Base-by-base conservation (phyloP, 2,329 filamentous ascomycete species). In the Pseudocercospora fijiensis region DNA sequence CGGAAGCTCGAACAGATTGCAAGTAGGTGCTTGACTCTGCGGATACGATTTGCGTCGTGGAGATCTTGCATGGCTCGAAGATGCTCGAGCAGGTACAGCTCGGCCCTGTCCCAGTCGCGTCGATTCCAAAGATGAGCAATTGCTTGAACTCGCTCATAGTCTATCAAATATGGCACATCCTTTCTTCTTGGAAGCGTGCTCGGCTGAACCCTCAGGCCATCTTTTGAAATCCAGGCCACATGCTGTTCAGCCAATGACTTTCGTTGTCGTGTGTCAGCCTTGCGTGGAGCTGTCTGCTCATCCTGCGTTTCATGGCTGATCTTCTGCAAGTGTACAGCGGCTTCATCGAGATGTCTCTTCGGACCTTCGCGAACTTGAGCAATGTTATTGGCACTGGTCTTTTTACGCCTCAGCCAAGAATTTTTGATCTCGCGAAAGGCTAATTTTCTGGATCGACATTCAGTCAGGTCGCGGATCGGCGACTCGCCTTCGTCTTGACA, bases 1-100 rank as follows among this genome's bases (percentile, higher is more conserved):
- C 55, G 59, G 30, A 69, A 64, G 58, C 69, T 71, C 6, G 70
- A 63, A 49, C 66, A 68, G 18, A 72, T 67, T 2, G 65, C 70
- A 11, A 72, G 61, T 8, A 72, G 47, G 18, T 73, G 68, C 7
- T 63, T 61, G 2, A 69, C 30, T 57, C 58, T 57, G 11, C 64
- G 52, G 10, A 61, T 24, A 20, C 22, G 22, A 20, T 51, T 16
- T 3, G 2, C 7, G 3, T 61, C 52, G 3, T 61, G 52, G 6
- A 61, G 26, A 24, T 26, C 37, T 7, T 26, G 45, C 20, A 43
- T 49, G 11, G 45, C 58, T 51, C 9, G 28, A 6, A 59, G 57
- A 27, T 59, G 41, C 24, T 59, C 57, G 6, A 47, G 55, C 5
- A 57, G 9, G 2, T 33, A 30, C 3, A 57, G 30, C n/a, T 57